Percentiles rank a stretch among this genome's conserved stretches.
Conservation (phyloP, 2,329 filamentous ascomycete species). For the Blumeriella jaapii region DNA sequence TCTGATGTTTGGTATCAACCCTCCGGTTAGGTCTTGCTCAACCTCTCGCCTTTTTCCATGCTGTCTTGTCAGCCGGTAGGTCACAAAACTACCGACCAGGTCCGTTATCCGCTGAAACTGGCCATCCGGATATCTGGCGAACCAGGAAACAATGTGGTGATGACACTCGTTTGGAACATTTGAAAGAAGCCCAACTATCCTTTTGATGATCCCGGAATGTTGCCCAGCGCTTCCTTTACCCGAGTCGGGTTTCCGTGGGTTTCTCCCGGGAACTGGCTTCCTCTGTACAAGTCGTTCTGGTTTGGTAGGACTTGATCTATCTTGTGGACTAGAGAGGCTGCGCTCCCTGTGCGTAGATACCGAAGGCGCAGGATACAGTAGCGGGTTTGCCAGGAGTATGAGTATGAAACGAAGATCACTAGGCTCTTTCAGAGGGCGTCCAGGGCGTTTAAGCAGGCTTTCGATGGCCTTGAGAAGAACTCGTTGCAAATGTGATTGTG, state of each 20-base stretch:
- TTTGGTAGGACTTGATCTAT: constrained; percentile 15
- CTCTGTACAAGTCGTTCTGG: constrained; percentile 4
- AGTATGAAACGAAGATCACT: constrained; percentile 68
- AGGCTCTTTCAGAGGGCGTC: constrained; percentile 53
- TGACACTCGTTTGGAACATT: constrained; percentile 68
- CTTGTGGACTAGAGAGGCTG: constrained; percentile 16
- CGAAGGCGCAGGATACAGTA: constrained; percentile 42
- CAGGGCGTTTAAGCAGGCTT: constrained; percentile 67
- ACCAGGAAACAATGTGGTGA: constrained; percentile 66
- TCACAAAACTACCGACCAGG: constrained; percentile 65
- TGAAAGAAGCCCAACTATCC: constrained; percentile 68
- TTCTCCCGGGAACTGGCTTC: constrained; percentile 5
- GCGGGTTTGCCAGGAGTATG: constrained; percentile 67
- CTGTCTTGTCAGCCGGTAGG: constrained; percentile 64
- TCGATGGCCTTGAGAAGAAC: constrained; percentile 69
- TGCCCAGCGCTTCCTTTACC: constrained; percentile 38
- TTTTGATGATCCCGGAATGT: constrained; percentile 76
- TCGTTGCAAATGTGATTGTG: constrained; percentile 57
- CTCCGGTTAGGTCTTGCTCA: constrained; percentile 49
- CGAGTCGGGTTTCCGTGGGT: constrained; percentile 8
- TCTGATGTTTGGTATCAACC: constrained; percentile 62
- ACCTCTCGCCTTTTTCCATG: constrained; percentile 53
- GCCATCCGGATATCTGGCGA: constrained; percentile 54
- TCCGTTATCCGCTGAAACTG: constrained; percentile 68
- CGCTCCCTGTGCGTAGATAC: constrained; percentile 6